phyloP scores from a whole-genome alignment of 1,139 yeast genomes.

The Geotrichum restrictum region DNA sequence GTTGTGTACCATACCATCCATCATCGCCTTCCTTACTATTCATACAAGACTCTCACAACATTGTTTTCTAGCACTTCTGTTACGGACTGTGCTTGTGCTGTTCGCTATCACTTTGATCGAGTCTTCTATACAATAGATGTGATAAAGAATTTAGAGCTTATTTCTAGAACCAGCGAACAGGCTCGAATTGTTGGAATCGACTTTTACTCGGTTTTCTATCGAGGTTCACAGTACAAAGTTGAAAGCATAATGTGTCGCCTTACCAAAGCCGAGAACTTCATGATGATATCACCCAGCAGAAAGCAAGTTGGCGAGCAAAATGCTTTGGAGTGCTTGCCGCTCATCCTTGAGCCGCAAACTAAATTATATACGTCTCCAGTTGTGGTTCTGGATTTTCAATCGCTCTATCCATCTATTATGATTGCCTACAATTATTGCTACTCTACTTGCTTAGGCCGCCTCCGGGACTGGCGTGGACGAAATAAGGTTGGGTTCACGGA shows the following conservation, averaged over 20 bases:
- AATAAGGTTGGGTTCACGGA: slow-evolving; percentile 51
- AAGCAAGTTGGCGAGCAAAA: slow-evolving; percentile 78
- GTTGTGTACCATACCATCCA: slow-evolving; percentile 66
- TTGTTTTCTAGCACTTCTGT: slow-evolving; percentile 43
- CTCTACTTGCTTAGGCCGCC: slow-evolving; percentile 75
- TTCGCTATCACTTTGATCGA: slow-evolving; percentile 53
- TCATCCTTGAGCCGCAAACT: slow-evolving; percentile 88
- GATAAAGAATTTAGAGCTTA: slow-evolving; percentile 59
- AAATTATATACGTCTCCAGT: slow-evolving; percentile 83
- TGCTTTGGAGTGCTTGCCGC: slow-evolving; percentile 81
- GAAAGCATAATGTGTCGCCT: slow-evolving; percentile 76
- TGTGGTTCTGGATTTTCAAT: slow-evolving; percentile 86
- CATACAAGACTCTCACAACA: slow-evolving; percentile 47
- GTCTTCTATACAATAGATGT: slow-evolving; percentile 50
- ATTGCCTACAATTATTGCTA: slow-evolving; percentile 91
- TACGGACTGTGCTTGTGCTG: slow-evolving; percentile 39
- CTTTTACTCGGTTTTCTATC: slow-evolving; percentile 75
- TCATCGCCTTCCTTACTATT: slow-evolving; percentile 60
- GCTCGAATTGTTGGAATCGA: slow-evolving; percentile 86
- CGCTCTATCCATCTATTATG: slow-evolving; percentile 86
- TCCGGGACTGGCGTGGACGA: slow-evolving; percentile 49
- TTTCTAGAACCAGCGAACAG: slow-evolving; percentile 73
- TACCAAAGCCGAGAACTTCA: slow-evolving; percentile 67
- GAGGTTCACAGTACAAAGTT: slow-evolving; percentile 93
- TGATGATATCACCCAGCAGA: slow-evolving; percentile 76